Percentiles rank a stretch among this genome's conserved stretches.
Conservation (phyloP, 805 yeast genomes). For the Lipomyces chichibuensis region DNA sequence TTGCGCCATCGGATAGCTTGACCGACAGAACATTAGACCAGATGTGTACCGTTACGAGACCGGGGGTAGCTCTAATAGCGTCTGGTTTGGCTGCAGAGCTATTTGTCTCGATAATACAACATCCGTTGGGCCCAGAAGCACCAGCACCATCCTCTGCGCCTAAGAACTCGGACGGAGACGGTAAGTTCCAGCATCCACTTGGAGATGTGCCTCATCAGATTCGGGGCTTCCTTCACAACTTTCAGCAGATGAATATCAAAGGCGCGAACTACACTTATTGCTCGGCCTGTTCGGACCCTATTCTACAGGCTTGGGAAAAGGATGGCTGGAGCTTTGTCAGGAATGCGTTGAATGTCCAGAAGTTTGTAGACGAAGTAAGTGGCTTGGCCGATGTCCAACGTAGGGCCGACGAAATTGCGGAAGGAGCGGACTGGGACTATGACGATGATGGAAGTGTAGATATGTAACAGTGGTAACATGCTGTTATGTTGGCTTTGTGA, state of each 20-base stretch:
- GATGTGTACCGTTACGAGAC: slow-evolving; percentile 98
- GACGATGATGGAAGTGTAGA: slow-evolving; percentile 23
- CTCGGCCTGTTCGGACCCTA: slow-evolving; percentile 77
- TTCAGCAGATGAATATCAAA: slow-evolving; percentile 62
- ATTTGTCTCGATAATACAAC: slow-evolving; percentile 72
- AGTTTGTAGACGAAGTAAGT: slow-evolving; percentile 72
- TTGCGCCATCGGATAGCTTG: slow-evolving; percentile 89
- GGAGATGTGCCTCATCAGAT: slow-evolving; percentile 88
- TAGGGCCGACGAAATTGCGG: slow-evolving; percentile 59
- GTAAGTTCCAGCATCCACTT: slow-evolving; percentile 48
- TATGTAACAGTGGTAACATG: neutral
- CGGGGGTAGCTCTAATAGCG: slow-evolving; percentile 91
- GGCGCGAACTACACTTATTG: slow-evolving; percentile 79
- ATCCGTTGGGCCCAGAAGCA: slow-evolving; percentile 55
- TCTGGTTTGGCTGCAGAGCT: slow-evolving; percentile 85
- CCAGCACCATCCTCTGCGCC: slow-evolving; percentile 38
- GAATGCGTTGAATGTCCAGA: slow-evolving; percentile 65
- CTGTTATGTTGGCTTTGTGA: neutral
- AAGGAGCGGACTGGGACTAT: slow-evolving; percentile 36
- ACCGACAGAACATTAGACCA: slow-evolving; percentile 89
- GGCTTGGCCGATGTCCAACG: slow-evolving; percentile 77
- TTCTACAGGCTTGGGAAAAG: slow-evolving; percentile 55
- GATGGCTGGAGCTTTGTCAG: slow-evolving; percentile 83
- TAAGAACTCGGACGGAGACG: slow-evolving; percentile 28
- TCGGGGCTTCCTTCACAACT: slow-evolving; percentile 77